Base-by-base conservation (phyloP, 306 rosid species). In the Glycine soja region DNA sequence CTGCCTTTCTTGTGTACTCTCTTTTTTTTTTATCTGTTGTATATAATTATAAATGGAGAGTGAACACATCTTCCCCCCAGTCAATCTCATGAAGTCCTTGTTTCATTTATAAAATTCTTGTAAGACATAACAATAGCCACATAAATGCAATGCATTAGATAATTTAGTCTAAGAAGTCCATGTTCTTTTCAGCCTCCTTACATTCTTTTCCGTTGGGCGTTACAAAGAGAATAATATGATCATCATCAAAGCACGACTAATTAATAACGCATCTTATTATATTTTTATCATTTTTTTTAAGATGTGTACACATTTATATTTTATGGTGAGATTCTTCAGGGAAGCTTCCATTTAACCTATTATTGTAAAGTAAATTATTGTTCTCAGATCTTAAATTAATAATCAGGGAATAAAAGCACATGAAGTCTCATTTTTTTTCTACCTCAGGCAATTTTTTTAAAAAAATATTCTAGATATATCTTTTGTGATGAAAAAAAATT, bases 101-200 rank as follows among this genome's bases (percentile, higher is more conserved):
- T 88, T 74, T 40, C 78, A 82, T 81, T 84, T 71, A 85, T 80
- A 80, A 83, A 85, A 83, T 79, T 83, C 86, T 77, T 80, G 65
- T 42, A 43, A 76, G 75, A 77, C 79, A 79, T 34, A 81, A 71
- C 14, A 57, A 78, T 75, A 64, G 70, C 82, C 87, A 88, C 88
- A 80, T 30, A 85, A 78, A 81, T 19, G 67, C 61, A 81, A 70
- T 47, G 57, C 63, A 81, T 77, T 64, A 64, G 12, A 9, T 59
- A 24, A 19, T 59, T 58, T 18, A 53, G 79, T 77, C 50, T 59
- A 74, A 81, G 54, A 70, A 66, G 50, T 79, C 76, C 91, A 81
- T 62, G 88, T 91, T 61, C 68, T 78, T 83, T 79, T 89, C 85
- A 81, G 72, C 51, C 65, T 52, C 68, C 69, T 56, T 75, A 77